Evolutionary conservation across 2,329 filamentous ascomycete genomes (phyloP), one percentile per base, ranked within the genome.

Genomic region (Diplocarpon mali): DNA sequence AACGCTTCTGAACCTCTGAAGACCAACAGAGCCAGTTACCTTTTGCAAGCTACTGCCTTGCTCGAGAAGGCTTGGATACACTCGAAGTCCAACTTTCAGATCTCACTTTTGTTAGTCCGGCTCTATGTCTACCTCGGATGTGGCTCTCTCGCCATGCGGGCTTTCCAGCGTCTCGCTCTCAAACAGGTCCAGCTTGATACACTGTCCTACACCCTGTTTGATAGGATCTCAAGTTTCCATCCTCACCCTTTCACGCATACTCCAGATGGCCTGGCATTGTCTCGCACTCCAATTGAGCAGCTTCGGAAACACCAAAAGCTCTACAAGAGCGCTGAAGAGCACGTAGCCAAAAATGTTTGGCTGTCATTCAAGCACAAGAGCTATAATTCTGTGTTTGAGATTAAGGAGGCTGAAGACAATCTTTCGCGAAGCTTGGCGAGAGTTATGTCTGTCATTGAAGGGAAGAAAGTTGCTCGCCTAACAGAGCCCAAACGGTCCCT

Each of bases 171-270:
- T 34, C 52, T 67, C 16, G 56, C 56, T 35, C 55, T 66, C 40
- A 67, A 67, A 42, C 62, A 66, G 46, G 60, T 67, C 32, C 65
- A 67, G 47, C 56, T 62, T 29, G 64, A 66, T 47, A 67, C 65
- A 2, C 44, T 67, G 39, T 60, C 63, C 6, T 64, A 66, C 40
- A 59, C 56, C 17, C 43, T 66, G 1, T 58, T 66, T 32, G 63
- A 65, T 38, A 55, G 65, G 32, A 61, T 67, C 34, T 66, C 64
- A 8, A 60, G 58, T 6, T 52, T 66, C 7, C 63, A 66, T 49
- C 65, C 65, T 7, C 60, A 61, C 37, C 48, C 53, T 7, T 60
- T 60, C 37, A 42, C 20, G 13, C 45, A 53, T 29, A 32, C 49
- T 13, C 42, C 49, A 2, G 51, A 54, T n/a, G 49, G 44, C 3